Evolutionary conservation across 2,329 filamentous ascomycete species (phyloP).

Genomic region (Paraconiothyrium brasiliense): DNA sequence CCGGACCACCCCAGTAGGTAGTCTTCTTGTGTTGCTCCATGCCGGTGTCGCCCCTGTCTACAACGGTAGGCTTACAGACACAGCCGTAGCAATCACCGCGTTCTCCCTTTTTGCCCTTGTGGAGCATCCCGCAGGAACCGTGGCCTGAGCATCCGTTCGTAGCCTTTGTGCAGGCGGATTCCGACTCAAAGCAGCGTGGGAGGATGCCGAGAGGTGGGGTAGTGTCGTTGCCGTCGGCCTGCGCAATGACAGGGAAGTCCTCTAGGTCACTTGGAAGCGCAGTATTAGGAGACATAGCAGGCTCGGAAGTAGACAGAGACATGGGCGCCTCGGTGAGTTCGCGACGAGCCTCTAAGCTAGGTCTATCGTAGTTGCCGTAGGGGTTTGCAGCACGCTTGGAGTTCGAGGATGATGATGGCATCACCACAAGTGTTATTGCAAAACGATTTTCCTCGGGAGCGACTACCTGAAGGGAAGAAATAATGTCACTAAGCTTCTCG

Average conservation of each 20-base stretch:
- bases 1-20: slow-evolving; percentile 81
- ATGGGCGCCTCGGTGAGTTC: slow-evolving; percentile 44
- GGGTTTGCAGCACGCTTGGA: slow-evolving; percentile 45
- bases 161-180: slow-evolving; percentile 71
- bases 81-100: slow-evolving; percentile 76
- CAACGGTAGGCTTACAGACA: slow-evolving; percentile 71
- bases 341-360: slow-evolving; percentile 35
- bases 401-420: slow-evolving; percentile 40
- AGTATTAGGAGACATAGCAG: slow-evolving; percentile 35
- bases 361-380: slow-evolving; percentile 48
- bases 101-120: slow-evolving; percentile 50
- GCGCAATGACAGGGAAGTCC: slow-evolving; percentile 37
- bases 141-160: slow-evolving; percentile 87
- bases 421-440: slow-evolving; percentile 49
- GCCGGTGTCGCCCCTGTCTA: slow-evolving; percentile 58
- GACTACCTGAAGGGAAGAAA: slow-evolving; percentile 15
- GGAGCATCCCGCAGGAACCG: slow-evolving; percentile 78
- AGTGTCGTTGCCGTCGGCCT: slow-evolving; percentile 30
- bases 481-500: slow-evolving; percentile 25
- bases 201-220: slow-evolving; percentile 62
- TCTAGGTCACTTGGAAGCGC: slow-evolving; percentile 36
- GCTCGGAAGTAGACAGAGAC: slow-evolving; percentile 34
- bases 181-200: slow-evolving; percentile 77
- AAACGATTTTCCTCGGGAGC: slow-evolving; percentile 29
- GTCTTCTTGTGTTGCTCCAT: slow-evolving; percentile 62